These are phyloP conservation scores for Penicillium sp. DNA, from an alignment of 2,329 filamentous ascomycete genomes.

Conservation along the genomic window DNA sequence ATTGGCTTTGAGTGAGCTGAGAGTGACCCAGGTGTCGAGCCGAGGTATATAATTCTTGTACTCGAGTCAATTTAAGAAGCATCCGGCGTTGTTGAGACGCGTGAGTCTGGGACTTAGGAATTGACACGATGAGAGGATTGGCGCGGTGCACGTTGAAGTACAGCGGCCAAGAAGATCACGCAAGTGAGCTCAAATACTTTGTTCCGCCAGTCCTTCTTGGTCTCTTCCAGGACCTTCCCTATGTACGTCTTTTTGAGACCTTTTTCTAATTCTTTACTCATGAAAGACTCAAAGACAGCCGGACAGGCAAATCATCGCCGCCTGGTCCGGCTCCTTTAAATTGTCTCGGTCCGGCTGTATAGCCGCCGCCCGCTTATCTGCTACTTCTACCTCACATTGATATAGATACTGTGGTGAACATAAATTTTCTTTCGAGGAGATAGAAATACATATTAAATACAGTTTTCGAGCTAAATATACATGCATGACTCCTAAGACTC, in stretches of 20 bases:
- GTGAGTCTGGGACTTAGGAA: neutral
- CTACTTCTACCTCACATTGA: neutral
- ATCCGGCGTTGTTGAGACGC: neutral
- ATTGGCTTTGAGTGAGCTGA: neutral
- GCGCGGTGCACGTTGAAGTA: neutral
- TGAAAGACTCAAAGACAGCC: no score
- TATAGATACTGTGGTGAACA: neutral
- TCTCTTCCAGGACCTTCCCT: no score
- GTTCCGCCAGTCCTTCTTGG: no score
- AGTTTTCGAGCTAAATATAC: conserved; percentile 1
- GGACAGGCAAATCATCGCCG: no score
- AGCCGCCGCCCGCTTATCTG: neutral
- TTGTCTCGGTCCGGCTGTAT: neutral
- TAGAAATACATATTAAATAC: neutral
- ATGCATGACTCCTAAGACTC: neutral
- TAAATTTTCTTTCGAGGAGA: neutral
- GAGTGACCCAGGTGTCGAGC: neutral
- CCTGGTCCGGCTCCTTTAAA: no score
- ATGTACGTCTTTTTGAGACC: no score
- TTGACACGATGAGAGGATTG: neutral
- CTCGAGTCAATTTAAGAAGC: neutral
- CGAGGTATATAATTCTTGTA: neutral
- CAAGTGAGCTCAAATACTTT: no score
- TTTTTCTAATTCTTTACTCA: no score
- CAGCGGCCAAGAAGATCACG: no score